Percentiles rank a stretch among this genome's conserved stretches.
phyloP scores from a whole-genome alignment of 2,329 filamentous ascomycete genomes.

The Endothia cerciana region DNA sequence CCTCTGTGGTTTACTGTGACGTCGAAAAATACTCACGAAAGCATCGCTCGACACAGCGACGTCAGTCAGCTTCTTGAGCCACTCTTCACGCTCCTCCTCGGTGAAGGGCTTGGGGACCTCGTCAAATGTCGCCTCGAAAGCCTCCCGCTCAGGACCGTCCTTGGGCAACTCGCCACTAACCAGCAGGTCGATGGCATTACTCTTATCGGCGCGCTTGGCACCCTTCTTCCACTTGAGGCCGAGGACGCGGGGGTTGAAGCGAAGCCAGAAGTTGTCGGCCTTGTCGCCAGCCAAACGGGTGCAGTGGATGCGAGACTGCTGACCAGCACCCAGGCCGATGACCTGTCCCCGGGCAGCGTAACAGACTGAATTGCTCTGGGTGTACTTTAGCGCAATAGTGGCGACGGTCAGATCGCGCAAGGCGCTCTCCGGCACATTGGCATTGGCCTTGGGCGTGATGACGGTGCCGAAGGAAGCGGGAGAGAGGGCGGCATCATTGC shows the following conservation, averaged over 20 bases:
- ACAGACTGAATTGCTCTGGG: conserved; percentile 98
- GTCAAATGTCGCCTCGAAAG: conserved; percentile 89
- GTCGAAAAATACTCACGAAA: conserved; percentile 63
- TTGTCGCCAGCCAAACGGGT: conserved; percentile 97
- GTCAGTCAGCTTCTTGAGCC: conserved; percentile 79
- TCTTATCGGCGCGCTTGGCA: conserved; percentile 95
- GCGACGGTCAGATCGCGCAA: conserved; percentile 90
- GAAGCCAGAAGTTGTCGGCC: conserved; percentile 99
- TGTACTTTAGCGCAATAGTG: conserved; percentile 98
- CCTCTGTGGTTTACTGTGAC: conserved; percentile 16
- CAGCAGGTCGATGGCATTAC: conserved; percentile 94
- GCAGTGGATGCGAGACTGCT: conserved; percentile 98
- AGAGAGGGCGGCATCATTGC: conserved; percentile 87
- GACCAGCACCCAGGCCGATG: conserved; percentile 90
- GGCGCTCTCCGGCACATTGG: conserved; percentile 75
- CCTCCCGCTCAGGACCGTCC: conserved; percentile 79
- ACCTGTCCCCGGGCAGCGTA: conserved; percentile 94
- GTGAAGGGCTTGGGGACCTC: conserved; percentile 84
- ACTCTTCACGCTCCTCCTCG: conserved; percentile 79
- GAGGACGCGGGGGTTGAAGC: conserved; percentile 90
- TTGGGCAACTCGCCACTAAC: conserved; percentile 89
- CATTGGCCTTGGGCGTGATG: conserved; percentile 81
- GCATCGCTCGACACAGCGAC: conserved; percentile 93
- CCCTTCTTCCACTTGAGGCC: conserved; percentile 96
- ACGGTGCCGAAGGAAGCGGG: conserved; percentile 84